These are phyloP conservation scores for Moesziomyces parantarcticus DNA, from an alignment of 1,284 basidiomycete species.

Conservation along the genomic window DNA sequence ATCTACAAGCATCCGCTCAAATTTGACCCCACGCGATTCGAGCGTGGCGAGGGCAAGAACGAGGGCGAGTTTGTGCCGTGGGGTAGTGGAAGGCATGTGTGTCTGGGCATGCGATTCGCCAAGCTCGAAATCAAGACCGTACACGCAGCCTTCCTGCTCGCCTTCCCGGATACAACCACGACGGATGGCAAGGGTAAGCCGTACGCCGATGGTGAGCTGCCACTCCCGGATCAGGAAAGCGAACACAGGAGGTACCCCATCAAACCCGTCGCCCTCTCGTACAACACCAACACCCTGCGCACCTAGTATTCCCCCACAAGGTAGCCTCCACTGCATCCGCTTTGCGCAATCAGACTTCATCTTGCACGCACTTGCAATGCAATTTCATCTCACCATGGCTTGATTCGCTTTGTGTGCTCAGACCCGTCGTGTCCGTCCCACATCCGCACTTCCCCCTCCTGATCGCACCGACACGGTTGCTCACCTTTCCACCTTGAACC, in stretches of 20 bases:
- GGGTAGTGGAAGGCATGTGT: slow-evolving; percentile 50
- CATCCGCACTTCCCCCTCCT: too few relatives aligned
- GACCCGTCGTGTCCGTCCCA: too few relatives aligned
- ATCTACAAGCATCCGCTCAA: slow-evolving; percentile 43
- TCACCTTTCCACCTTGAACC: too few relatives aligned
- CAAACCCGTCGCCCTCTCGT: slow-evolving; percentile 27
- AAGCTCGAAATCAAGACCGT: slow-evolving; percentile 46
- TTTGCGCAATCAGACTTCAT: too few relatives aligned
- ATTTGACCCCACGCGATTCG: slow-evolving; percentile 48
- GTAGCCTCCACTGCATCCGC: not conserved
- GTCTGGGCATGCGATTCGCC: slow-evolving; percentile 50
- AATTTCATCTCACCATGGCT: too few relatives aligned
- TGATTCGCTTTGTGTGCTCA: too few relatives aligned
- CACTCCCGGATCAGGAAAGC: slow-evolving; percentile 39
- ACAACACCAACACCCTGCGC: slow-evolving; percentile 16
- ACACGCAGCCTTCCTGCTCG: slow-evolving; percentile 34
- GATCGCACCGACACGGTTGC: too few relatives aligned
- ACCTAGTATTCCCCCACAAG: too few relatives aligned
- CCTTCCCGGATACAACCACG: slow-evolving; percentile 19
- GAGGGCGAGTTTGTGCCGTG: slow-evolving; percentile 50
- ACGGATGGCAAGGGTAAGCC: slow-evolving; percentile 12
- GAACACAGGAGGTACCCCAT: slow-evolving; percentile 44
- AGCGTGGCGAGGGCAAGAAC: slow-evolving; percentile 35
- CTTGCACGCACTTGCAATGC: too few relatives aligned
- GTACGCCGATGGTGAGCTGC: slow-evolving; percentile 14